Base-by-base conservation (phyloP, 306 rosid species). In the Vigna unguiculata region DNA sequence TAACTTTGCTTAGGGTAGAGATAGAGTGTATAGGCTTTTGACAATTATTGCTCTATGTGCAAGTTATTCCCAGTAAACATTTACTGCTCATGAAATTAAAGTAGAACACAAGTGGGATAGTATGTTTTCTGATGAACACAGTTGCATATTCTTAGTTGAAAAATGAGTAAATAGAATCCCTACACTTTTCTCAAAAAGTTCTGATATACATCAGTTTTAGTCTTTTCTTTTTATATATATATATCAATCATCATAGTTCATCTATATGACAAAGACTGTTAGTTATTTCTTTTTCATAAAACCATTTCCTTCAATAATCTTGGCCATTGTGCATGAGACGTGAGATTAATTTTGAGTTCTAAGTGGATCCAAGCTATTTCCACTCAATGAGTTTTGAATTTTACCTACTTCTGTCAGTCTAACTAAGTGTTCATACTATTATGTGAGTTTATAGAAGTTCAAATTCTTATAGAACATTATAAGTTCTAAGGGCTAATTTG, bases 21-120 rank as follows among this genome's bases (percentile, higher is more conserved):
- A 22, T 11, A 14, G 16, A 24, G 45, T 40, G 14, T 38, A 14
- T 61, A 62, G 62, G 25, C 52, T 62, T 62, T 75, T 47, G 12
- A 65, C 68, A 40, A 72, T 45, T 45, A 74, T 74, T 43, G 55
- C 24, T 43, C 69, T 1, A 19, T 59, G 20, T 43, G 32, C 30
- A 45, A 59, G 69, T 45, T 25, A 16, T 57, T 25, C 19, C 53
- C 25, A 43, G 2, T 59, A 40, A 62, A 20, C 25, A 47, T 47
- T 61, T 32, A 47, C 15, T 61, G 32, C 47, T 30, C 49, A 4
- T 17, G 51, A 61, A 75, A 47, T 60, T 32, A 24, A 59, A 73
- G 59, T 74, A 28, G 47, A 61, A 61, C 7, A 28, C 65, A 61
- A 61, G 24, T 16, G 46, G 51, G 13, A 45, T 6, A 30, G 7